phyloP scores from a whole-genome alignment of 2,329 filamentous ascomycete genomes.

The Sclerotiophoma versabilis region DNA sequence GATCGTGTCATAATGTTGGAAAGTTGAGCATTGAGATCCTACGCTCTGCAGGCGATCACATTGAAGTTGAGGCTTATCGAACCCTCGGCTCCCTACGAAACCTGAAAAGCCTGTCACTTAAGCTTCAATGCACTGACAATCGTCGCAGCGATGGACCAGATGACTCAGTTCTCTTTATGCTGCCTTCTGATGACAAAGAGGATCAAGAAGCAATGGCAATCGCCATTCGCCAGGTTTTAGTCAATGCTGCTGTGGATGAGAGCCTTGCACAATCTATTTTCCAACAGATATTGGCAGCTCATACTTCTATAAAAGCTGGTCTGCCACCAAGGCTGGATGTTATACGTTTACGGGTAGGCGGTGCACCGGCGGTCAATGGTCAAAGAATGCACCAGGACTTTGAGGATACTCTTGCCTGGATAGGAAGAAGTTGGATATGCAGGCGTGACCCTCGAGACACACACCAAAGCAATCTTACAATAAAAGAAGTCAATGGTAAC shows the following conservation, averaged over 20 bases:
- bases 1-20: not conserved
- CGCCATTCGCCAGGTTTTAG: not conserved
- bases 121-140: not conserved
- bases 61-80: not conserved
- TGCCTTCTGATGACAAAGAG: not conserved
- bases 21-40: not conserved
- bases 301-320: not conserved
- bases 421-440: not conserved
- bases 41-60: not conserved
- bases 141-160: not conserved
- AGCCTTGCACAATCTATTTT: not conserved
- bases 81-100: conserved; percentile 1
- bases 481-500: not conserved
- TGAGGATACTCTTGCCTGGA: not conserved
- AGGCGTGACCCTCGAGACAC: not conserved
- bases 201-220: not conserved
- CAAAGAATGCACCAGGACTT: not conserved
- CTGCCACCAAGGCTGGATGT: not conserved
- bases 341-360: not conserved
- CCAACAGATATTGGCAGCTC: not conserved
- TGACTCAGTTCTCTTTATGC: not conserved
- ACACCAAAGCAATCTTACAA: not conserved
- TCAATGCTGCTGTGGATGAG: not conserved
- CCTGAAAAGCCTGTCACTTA: not conserved
- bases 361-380: not conserved